Evolutionary conservation across 768 basidiomycete species (phyloP).

Genomic region (Clavulina sp.): DNA sequence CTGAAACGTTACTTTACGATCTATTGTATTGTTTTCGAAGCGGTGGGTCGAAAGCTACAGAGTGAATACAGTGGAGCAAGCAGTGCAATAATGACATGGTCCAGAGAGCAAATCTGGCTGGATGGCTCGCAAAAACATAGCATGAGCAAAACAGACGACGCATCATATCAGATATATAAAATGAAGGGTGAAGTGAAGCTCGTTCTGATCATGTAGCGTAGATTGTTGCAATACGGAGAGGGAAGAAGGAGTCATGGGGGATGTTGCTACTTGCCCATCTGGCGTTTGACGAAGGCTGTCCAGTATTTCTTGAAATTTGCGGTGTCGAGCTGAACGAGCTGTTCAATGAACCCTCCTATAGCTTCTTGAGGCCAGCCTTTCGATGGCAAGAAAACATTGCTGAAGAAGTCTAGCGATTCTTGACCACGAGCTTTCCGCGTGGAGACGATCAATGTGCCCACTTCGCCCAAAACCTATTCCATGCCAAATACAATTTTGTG

Average conservation of each 20-base stretch:
- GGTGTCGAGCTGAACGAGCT: conserved; percentile 53
- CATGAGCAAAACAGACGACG: too few relatives aligned
- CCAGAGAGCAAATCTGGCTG: too few relatives aligned
- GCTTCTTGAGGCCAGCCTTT: conserved; percentile 72
- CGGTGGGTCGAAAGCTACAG: too few relatives aligned
- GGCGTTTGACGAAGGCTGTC: conserved; percentile 66
- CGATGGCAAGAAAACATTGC: conserved; percentile 65
- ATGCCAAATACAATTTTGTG: neutral
- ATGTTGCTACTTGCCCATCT: neutral
- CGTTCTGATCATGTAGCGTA: too few relatives aligned
- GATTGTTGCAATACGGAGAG: neutral
- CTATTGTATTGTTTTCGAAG: too few relatives aligned
- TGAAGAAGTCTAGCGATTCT: conserved; percentile 71
- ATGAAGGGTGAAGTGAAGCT: too few relatives aligned
- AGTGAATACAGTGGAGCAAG: too few relatives aligned
- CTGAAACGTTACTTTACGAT: too few relatives aligned
- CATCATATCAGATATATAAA: too few relatives aligned
- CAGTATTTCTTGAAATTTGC: conserved; percentile 77
- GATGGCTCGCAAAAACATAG: too few relatives aligned
- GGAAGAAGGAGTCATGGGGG: neutral
- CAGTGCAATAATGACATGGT: too few relatives aligned
- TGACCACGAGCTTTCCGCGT: conserved; percentile 58
- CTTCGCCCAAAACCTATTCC: conserved; percentile 68
- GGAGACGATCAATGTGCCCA: conserved; percentile 67
- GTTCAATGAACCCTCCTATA: conserved; percentile 59